These are phyloP conservation scores for Cryptococcus sp. DNA, from an alignment of 1,284 basidiomycete genomes.

Conservation along the genomic window DNA sequence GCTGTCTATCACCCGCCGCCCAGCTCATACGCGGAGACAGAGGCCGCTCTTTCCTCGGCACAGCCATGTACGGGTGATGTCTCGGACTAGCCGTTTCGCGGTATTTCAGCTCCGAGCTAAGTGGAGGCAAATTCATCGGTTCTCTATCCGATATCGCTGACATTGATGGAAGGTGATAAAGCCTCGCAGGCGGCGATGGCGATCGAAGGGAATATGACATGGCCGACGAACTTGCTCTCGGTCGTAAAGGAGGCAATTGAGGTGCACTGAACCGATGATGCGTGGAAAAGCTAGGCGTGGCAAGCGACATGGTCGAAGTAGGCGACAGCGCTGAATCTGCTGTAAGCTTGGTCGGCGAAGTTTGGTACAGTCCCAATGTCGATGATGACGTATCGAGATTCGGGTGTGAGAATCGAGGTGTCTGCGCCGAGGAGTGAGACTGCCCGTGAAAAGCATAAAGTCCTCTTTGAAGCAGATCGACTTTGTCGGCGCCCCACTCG, in stretches of 20 bases:
- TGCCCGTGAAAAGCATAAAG: constrained; percentile 19
- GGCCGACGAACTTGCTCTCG: constrained; percentile 16
- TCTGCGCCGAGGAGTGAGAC: constrained; percentile 4
- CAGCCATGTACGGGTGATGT: constrained; percentile 14
- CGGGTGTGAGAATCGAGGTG: constrained; percentile 7
- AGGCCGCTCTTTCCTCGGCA: constrained; percentile 4
- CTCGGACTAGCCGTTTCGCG: constrained; percentile 13
- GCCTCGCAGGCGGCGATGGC: constrained; percentile 1
- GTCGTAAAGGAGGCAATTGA: constrained; percentile 28
- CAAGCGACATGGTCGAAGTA: constrained; percentile 18
- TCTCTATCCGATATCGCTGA: constrained; percentile 2
- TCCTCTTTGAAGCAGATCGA: constrained; percentile 29
- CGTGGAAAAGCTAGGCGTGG: constrained; percentile 14
- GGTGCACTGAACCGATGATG: constrained; percentile 15
- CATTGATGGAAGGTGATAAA: neutral
- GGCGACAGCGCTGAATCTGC: constrained; percentile 17
- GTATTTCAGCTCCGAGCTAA: constrained; percentile 8
- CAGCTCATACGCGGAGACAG: constrained; percentile 14
- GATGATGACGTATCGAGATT: constrained; percentile 8
- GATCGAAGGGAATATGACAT: constrained; percentile 10
- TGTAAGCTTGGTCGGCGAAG: constrained; percentile 11
- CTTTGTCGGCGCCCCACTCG: constrained; percentile 45
- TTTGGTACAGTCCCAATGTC: constrained; percentile 19
- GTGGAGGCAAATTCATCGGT: constrained; percentile 11
- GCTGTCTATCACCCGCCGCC: constrained; percentile 7